Conservation (phyloP, 1,284 basidiomycete species). For the Ceratobasidium sp. region DNA sequence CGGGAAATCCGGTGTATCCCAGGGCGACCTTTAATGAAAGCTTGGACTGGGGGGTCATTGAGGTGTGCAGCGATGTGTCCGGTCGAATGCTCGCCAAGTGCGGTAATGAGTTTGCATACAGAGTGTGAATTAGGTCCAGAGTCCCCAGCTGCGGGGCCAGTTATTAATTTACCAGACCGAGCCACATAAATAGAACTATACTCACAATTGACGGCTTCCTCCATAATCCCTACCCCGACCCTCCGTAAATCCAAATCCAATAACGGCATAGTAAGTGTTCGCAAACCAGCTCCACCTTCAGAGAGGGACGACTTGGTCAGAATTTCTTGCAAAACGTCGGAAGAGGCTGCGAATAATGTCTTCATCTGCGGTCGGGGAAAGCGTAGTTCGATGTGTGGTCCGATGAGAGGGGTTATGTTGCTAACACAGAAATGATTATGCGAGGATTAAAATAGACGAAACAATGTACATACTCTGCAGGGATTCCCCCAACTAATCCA, state of each 20-base stretch:
- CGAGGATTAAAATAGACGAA: constrained; percentile 34
- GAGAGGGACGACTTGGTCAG: constrained; percentile 74
- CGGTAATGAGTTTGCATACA: constrained; percentile 77
- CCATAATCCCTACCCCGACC: constrained; percentile 62
- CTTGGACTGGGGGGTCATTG: constrained; percentile 65
- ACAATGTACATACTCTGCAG: constrained; percentile 61
- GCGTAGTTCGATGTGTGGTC: constrained; percentile 64
- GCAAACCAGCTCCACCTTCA: constrained; percentile 56
- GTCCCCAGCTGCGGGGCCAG: constrained; percentile 43
- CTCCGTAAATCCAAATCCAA: constrained; percentile 73
- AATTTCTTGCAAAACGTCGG: constrained; percentile 77
- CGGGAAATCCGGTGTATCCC: constrained; percentile 76
- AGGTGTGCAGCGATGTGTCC: constrained; percentile 78
- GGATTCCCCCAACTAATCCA: constrained; percentile 76
- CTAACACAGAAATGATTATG: constrained; percentile 49
- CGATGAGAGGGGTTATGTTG: constrained; percentile 68
- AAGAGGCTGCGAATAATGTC: constrained; percentile 65
- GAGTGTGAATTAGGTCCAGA: constrained; percentile 66
- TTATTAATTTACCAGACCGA: constrained; percentile 16
- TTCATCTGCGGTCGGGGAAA: constrained; percentile 63
- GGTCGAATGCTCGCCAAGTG: constrained; percentile 83
- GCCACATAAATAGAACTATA: constrained; percentile 1
- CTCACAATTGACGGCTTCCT: constrained; percentile 55
- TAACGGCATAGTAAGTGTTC: constrained; percentile 74
- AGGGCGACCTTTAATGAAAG: constrained; percentile 71